A percentile compares a stretch with the other conserved stretches of the same genome.
phyloP scores from a whole-genome alignment of 805 yeast species.

The Yamadazyma laniorum region DNA sequence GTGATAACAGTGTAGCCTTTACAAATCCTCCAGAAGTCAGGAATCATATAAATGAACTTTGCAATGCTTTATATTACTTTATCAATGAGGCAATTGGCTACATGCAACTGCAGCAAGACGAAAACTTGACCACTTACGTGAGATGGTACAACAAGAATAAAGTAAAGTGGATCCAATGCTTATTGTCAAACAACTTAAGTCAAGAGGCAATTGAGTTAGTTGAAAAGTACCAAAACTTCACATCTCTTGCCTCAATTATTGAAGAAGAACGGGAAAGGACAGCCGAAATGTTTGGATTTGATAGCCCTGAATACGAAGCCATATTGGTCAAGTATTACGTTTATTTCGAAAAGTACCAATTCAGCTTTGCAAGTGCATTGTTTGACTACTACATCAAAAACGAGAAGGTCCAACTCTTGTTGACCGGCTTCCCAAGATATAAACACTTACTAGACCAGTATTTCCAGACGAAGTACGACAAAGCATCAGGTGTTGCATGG shows the following conservation, averaged over 20 bases:
- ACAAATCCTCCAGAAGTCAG: conserved; percentile 18
- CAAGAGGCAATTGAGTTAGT: conserved; percentile 59
- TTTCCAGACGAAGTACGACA: conserved; percentile 40
- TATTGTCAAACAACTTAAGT: conserved; percentile 50
- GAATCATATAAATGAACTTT: conserved; percentile 22
- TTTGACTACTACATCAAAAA: conserved; percentile 56
- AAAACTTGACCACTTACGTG: conserved; percentile 25
- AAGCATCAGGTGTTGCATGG: conserved; percentile 66
- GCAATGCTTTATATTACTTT: conserved; percentile 34
- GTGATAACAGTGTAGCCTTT: conserved; percentile 11
- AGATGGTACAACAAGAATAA: conserved; percentile 34
- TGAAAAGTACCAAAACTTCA: conserved; percentile 63
- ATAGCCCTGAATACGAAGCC: conserved; percentile 15
- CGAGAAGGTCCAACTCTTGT: conserved; percentile 51
- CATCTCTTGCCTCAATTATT: conserved; percentile 55
- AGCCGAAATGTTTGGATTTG: conserved; percentile 18
- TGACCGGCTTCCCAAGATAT: conserved; percentile 57
- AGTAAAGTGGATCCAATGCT: conserved; percentile 55
- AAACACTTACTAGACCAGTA: conserved; percentile 50
- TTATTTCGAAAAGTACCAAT: conserved; percentile 62
- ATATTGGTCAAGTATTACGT: conserved; percentile 35
- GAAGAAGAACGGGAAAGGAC: conserved; percentile 30
- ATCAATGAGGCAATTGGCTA: conserved; percentile 33
- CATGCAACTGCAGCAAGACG: conserved; percentile 26
- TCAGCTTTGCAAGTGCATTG: conserved; percentile 63